Evolutionary conservation across 2,329 filamentous ascomycete species (phyloP).

Genomic region (Daldinia eschscholtzii): DNA sequence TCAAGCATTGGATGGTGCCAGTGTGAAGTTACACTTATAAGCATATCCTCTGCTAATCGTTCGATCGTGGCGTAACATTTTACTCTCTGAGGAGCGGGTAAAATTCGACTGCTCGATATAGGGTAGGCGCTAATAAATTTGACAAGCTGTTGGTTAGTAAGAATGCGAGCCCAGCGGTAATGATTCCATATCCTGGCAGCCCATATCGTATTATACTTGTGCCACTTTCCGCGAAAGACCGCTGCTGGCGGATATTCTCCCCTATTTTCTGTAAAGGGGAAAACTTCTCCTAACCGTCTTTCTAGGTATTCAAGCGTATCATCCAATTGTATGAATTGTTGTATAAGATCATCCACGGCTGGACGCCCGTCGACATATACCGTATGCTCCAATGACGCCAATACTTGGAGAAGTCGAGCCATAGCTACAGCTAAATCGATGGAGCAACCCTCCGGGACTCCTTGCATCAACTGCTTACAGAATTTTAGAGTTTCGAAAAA

Average conservation of each 20-base stretch:
- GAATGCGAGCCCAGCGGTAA: conserved; percentile 69
- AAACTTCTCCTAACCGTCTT: conserved; percentile 52
- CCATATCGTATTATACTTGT: conserved; percentile 68
- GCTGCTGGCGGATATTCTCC: conserved; percentile 55
- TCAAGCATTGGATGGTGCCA: conserved; percentile 64
- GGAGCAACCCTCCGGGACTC: conserved; percentile 55
- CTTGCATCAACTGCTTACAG: conserved; percentile 52
- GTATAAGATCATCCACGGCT: conserved; percentile 54
- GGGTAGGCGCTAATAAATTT: conserved; percentile 57
- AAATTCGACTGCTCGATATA: conserved; percentile 52
- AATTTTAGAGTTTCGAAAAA: conserved; percentile 61
- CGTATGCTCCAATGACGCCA: conserved; percentile 53
- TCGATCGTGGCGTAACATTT: conserved; percentile 54
- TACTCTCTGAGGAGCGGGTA: conserved; percentile 51
- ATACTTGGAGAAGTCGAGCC: conserved; percentile 57
- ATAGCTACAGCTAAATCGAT: conserved; percentile 59
- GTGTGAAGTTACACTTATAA: conserved; percentile 63
- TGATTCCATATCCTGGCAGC: conserved; percentile 69
- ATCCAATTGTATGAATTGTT: conserved; percentile 58
- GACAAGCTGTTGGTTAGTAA: conserved; percentile 65
- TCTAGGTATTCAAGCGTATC: conserved; percentile 58
- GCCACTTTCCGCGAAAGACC: conserved; percentile 66
- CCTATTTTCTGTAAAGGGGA: conserved; percentile 55
- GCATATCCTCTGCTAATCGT: conserved; percentile 58
- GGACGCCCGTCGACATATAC: conserved; percentile 56